Evolutionary conservation across 2,329 filamentous ascomycete genomes (phyloP).

Genomic region (Anisogramma anomala): DNA sequence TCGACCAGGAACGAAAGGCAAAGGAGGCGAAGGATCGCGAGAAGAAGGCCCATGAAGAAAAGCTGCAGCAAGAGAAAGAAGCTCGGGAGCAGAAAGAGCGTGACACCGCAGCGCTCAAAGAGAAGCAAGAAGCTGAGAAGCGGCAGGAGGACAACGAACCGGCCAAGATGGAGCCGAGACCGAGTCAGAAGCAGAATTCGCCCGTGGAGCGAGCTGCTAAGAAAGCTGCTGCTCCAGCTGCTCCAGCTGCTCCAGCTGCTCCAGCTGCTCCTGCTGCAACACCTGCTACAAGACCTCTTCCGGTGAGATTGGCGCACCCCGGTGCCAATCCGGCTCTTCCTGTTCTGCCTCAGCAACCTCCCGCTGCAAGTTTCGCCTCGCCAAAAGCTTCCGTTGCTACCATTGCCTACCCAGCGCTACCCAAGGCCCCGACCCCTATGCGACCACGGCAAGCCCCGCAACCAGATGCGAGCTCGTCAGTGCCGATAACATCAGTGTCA

Average conservation of each 20-base stretch:
- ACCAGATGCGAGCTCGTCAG: constrained; percentile 58
- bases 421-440: constrained; percentile 72
- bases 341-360: constrained; percentile 47
- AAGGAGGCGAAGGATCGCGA: constrained; percentile 70
- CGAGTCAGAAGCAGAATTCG: constrained; percentile 31
- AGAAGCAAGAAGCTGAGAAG: constrained; percentile 47
- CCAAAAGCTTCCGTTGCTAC: constrained; percentile 71
- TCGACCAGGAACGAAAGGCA: constrained; percentile 73
- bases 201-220: constrained; percentile 33
- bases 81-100: constrained; percentile 50
- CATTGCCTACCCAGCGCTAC: constrained; percentile 66
- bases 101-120: constrained; percentile 42
- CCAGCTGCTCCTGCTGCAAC: constrained; percentile 27
- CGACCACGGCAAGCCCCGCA: constrained; percentile 68
- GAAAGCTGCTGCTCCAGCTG: constrained; percentile 28
- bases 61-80: constrained; percentile 68
- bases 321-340: constrained; percentile 32
- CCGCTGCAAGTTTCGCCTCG: constrained; percentile 50
- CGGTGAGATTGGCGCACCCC: constrained; percentile 32
- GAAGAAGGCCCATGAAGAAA: constrained; percentile 75
- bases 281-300: constrained; percentile 24
- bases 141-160: constrained; percentile 42
- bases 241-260: constrained; percentile 22
- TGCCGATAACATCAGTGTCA: constrained; percentile 57
- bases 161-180: constrained; percentile 28